Evolutionary conservation across 192 early-diverging fungal genomes (phyloP), one percentile per base, ranked within the genome.

Genomic region (Cetraspora pellucida): DNA sequence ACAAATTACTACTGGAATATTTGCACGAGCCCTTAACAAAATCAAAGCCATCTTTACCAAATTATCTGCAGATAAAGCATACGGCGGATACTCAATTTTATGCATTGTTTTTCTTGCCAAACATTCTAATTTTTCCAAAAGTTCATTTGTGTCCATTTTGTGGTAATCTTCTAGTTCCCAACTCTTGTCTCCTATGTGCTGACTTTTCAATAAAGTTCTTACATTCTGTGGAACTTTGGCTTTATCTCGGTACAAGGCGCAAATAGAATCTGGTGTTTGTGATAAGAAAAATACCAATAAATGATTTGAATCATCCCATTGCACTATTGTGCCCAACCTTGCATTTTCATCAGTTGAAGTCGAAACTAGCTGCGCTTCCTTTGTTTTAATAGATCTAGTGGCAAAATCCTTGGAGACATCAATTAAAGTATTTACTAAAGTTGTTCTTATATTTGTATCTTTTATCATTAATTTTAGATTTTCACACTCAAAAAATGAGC

Each of bases 261-360:
- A 50, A 54, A 65, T 44, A 5, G 63, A 65, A 43, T 65, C 63
- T 1, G 63, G 63, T 19, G 63, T 43, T 37, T 65, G 75, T 27
- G 75, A 77, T 44, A 67, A 54, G n/a, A 77, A 77, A 45, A 77
- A 77, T 47, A 77, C 75, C 30, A 77, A 58, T 17, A 77, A 46
- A 46, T 77, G 75, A 65, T 77, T 77, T 17, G 59, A 77, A 69
- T 77, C 75, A 28, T 47, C 60, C 75, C 75, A 77, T 14, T 77
- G 69, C 13, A 54, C 69, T 21, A 77, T 50, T 7, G n/a, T 71
- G 10, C 27, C 69, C 8, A 71, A 21, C 9, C 31, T 37, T 28
- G 25, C 27, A 30, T 52, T 16, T 21, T 27, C 69, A 28, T 46
- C 23, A 16, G 1, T 71, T 30, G 47, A 16, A 52, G 46, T 71